Conservation (phyloP, 371 early-diverging fungal species). For the Zychaea mexicana region DNA sequence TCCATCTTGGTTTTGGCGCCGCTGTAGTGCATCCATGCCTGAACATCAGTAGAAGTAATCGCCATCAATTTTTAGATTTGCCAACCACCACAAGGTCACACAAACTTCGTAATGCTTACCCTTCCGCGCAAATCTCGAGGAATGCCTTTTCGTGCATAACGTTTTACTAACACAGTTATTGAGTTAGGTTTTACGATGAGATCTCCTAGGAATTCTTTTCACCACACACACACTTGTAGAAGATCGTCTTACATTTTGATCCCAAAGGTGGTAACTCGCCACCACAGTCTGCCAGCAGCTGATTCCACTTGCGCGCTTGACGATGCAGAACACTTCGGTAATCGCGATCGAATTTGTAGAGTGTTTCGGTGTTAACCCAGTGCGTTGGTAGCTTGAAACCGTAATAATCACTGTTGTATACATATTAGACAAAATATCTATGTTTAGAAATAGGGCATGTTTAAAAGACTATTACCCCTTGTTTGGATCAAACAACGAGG, state of each 20-base stretch:
- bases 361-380: conserved; percentile 59
- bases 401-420: conserved; percentile 57
- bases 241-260: conserved; percentile 53
- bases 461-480: not conserved
- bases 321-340: conserved; percentile 63
- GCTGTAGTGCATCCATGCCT: conserved; percentile 85
- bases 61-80: no score
- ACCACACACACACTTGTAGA: not conserved
- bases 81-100: no score
- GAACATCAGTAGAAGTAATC: not conserved
- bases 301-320: conserved; percentile 62
- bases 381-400: conserved; percentile 67
- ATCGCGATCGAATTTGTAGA: conserved; percentile 53
- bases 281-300: conserved; percentile 56
- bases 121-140: conserved; percentile 75
- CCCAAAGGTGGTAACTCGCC: conserved; percentile 57
- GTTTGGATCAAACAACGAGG: not conserved
- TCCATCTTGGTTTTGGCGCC: conserved; percentile 74
- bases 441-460: not conserved
- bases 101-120: conserved; percentile 36
- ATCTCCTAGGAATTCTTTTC: no score
- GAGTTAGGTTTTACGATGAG: no score
- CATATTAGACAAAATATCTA: not conserved
- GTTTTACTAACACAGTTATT: conserved; percentile 74
- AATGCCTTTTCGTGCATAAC: conserved; percentile 84